phyloP scores from a whole-genome alignment of 2,329 filamentous ascomycete genomes.

The Catunica adiposa region DNA sequence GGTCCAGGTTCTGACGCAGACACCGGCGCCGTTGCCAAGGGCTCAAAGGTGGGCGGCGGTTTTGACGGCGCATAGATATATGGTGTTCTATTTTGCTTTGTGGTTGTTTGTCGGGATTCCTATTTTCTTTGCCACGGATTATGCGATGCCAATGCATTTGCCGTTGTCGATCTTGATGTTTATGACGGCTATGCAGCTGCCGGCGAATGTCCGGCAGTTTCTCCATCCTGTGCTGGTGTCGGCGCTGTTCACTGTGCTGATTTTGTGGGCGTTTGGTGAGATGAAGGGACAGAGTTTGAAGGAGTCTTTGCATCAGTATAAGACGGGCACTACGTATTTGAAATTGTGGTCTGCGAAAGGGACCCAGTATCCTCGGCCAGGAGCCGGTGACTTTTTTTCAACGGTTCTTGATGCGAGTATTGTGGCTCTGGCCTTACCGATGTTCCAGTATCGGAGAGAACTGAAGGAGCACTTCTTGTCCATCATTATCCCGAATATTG shows the following conservation, averaged over 20 bases:
- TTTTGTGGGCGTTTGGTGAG: conserved; percentile 36
- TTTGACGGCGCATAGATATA: conserved; percentile 30
- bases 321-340: conserved; percentile 35
- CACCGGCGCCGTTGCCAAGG: conserved; percentile 7
- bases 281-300: conserved; percentile 26
- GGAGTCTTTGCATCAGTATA: conserved; percentile 30
- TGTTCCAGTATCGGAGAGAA: conserved; percentile 43
- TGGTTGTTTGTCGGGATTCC: conserved; percentile 37
- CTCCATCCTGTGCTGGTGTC: conserved; percentile 43
- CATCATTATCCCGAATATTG: conserved; percentile 36
- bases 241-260: conserved; percentile 34
- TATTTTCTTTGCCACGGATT: conserved; percentile 35
- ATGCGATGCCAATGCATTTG: conserved; percentile 33
- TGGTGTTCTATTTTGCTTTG: conserved; percentile 27
- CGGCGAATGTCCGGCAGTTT: conserved; percentile 31
- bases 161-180: conserved; percentile 35
- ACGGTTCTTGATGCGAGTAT: conserved; percentile 41
- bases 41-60: conserved; percentile 33
- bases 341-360: conserved; percentile 28
- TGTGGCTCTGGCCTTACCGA: conserved; percentile 41
- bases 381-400: conserved; percentile 40
- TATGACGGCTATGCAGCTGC: conserved; percentile 32
- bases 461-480: conserved; percentile 35
- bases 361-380: conserved; percentile 23
- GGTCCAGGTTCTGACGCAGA: conserved; percentile 4